These are phyloP conservation scores for Hibiscus trionum DNA, from an alignment of 345 rosid genomes.

Conservation along the genomic window DNA sequence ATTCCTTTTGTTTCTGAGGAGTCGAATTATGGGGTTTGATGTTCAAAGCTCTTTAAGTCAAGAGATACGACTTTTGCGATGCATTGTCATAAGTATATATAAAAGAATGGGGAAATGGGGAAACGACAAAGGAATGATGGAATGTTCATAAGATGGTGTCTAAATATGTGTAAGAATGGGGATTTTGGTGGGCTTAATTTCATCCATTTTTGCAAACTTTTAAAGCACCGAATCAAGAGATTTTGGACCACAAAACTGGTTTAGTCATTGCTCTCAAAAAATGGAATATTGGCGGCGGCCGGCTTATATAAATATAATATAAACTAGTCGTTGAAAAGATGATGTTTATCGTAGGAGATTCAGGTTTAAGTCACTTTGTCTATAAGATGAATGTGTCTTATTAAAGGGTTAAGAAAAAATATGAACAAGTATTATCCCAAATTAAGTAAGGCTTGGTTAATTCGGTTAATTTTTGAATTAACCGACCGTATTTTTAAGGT, in stretches of 20 bases:
- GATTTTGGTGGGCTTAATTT: not conserved
- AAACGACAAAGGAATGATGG: slow-evolving; percentile 13
- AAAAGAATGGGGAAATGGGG: not conserved
- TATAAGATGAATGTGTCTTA: too few relatives aligned
- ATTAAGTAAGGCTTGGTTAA: too few relatives aligned
- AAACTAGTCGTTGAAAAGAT: not conserved
- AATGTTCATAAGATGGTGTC: not conserved
- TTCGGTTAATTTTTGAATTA: too few relatives aligned
- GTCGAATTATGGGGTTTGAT: not conserved
- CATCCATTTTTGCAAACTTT: not conserved
- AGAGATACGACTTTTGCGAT: not conserved
- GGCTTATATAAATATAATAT: not conserved
- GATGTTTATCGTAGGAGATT: not conserved
- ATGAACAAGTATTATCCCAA: too few relatives aligned
- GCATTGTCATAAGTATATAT: not conserved
- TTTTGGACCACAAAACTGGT: not conserved
- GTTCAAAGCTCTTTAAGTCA: not conserved
- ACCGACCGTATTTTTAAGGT: too few relatives aligned
- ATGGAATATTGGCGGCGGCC: not conserved
- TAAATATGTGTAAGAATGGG: not conserved
- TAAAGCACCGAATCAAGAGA: not conserved
- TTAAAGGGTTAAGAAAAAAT: too few relatives aligned
- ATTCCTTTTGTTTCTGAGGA: too few relatives aligned
- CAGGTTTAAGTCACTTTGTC: too few relatives aligned
- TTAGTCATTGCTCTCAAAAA: not conserved